These are phyloP conservation scores for Globisporangium nunn DNA, from an alignment of 352 stramenopile species.

Conservation along the genomic window DNA sequence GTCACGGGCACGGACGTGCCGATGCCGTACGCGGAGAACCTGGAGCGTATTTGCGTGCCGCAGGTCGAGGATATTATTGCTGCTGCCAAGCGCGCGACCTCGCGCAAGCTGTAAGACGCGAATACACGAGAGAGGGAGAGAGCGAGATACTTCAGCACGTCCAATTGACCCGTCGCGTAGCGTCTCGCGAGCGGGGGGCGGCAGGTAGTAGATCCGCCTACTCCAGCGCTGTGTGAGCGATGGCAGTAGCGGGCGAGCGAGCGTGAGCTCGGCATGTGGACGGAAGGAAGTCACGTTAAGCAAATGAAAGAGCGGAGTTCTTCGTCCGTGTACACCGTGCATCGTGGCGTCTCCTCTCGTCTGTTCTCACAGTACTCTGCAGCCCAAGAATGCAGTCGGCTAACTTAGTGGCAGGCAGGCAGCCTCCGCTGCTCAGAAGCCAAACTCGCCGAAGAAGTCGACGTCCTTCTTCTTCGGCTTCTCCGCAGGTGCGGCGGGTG, in stretches of 20 bases:
- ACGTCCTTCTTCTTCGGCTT: constrained; percentile 63
- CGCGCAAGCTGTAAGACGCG: constrained; percentile 57
- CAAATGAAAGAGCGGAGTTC: not conserved
- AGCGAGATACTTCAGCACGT: not conserved
- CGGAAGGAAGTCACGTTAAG: not conserved
- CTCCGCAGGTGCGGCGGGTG: constrained; percentile 18
- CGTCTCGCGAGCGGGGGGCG: no score
- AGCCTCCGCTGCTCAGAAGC: constrained; percentile 30
- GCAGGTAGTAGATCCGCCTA: no score
- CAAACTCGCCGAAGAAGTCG: constrained; percentile 82
- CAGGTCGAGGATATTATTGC: constrained; percentile 93
- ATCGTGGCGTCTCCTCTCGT: no score
- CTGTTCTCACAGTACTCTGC: no score
- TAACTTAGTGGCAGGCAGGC: constrained; percentile 8
- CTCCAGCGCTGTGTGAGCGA: no score
- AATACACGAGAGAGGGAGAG: not conserved
- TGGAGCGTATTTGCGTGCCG: constrained; percentile 94
- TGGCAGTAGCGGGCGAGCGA: no score
- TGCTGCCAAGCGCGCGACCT: constrained; percentile 86
- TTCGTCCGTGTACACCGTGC: not conserved
- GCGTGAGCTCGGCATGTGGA: not conserved
- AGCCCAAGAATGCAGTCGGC: not conserved
- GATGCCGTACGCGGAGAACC: constrained; percentile 97
- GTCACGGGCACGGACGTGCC: constrained; percentile 97
- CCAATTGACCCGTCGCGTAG: no score